phyloP scores from a whole-genome alignment of 139 green algal genomes.

The Coccomyxa sp. region DNA sequence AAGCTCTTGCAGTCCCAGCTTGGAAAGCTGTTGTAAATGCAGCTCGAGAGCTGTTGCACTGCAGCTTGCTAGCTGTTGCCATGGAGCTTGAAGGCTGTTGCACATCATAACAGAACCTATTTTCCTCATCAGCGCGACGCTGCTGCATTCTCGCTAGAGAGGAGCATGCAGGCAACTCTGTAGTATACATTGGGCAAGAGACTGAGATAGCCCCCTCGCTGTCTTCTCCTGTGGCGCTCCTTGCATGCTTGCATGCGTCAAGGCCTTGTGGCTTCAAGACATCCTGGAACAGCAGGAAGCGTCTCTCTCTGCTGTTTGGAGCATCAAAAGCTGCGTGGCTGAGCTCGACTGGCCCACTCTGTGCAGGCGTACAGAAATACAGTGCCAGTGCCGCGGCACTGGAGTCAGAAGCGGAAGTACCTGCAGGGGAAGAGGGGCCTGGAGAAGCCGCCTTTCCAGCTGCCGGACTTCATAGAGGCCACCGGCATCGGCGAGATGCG shows the following conservation, averaged over 20 bases:
- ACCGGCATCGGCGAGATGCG: slow-evolving; percentile 95
- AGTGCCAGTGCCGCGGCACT: slow-evolving; percentile 92
- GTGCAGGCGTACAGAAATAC: slow-evolving; percentile 80
- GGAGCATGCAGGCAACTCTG: no score
- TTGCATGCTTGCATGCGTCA: slow-evolving; percentile 9
- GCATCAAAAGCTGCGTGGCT: background rate
- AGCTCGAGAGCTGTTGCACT: no score
- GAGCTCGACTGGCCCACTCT: background rate
- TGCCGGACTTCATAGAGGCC: slow-evolving; percentile 96
- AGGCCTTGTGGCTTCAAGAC: no score
- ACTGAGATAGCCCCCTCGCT: no score
- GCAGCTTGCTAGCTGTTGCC: no score
- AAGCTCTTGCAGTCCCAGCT: no score
- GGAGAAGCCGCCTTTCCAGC: slow-evolving; percentile 97
- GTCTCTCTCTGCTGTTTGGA: background rate
- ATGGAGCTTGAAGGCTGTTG: background rate
- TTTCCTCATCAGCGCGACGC: no score
- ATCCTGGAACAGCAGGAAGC: no score
- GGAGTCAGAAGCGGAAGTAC: slow-evolving; percentile 97
- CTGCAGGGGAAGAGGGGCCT: slow-evolving; percentile 96
- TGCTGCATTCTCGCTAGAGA: no score
- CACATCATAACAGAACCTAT: no score
- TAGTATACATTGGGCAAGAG: no score
- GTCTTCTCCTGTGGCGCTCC: background rate
- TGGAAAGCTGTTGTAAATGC: background rate